Conservation (phyloP, 495 filamentous ascomycete genomes). For the Penicillium maclennaniae region DNA sequence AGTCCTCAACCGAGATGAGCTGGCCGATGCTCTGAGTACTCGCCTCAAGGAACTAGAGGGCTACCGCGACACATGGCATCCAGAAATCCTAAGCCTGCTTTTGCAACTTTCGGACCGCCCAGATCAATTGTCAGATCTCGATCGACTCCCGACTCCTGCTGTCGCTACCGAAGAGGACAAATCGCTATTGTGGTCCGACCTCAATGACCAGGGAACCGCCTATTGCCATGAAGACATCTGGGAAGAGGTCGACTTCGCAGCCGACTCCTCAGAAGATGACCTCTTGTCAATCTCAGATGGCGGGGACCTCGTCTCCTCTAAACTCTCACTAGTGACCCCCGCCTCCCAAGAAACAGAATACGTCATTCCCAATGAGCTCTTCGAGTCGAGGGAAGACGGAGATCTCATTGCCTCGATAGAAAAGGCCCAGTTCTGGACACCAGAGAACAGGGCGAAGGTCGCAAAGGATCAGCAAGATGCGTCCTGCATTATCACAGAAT, state of each 20-base stretch:
- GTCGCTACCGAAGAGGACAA: slow-evolving; percentile 40
- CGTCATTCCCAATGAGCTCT: slow-evolving; percentile 36
- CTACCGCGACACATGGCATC: slow-evolving; percentile 56
- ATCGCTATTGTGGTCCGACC: slow-evolving; percentile 67
- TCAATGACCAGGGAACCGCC: slow-evolving; percentile 69
- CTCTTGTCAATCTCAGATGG: slow-evolving; percentile 33
- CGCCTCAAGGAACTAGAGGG: slow-evolving; percentile 59
- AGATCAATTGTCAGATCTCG: slow-evolving; percentile 59
- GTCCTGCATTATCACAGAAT: slow-evolving; percentile 60
- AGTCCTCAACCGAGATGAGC: slow-evolving; percentile 68
- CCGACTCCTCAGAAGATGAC: slow-evolving; percentile 58
- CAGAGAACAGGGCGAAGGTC: slow-evolving; percentile 28
- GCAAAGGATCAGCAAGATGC: slow-evolving; percentile 26
- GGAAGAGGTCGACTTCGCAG: slow-evolving; percentile 70
- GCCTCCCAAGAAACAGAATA: slow-evolving; percentile 30
- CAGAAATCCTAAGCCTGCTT: slow-evolving; percentile 76
- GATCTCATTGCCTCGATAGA: slow-evolving; percentile 46
- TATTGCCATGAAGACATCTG: slow-evolving; percentile 69
- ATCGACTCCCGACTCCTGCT: slow-evolving; percentile 52
- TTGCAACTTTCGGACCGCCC: slow-evolving; percentile 81
- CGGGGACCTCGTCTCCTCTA: slow-evolving; percentile 16
- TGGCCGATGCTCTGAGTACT: slow-evolving; percentile 69
- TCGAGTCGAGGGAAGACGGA: slow-evolving; percentile 32
- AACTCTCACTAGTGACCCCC: slow-evolving; percentile 17
- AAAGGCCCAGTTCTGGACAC: slow-evolving; percentile 64